Percentiles rank a stretch among this genome's conserved stretches.
Evolutionary conservation across 1,284 basidiomycete species (phyloP).

Genomic region (Heterobasidion irregulare): DNA sequence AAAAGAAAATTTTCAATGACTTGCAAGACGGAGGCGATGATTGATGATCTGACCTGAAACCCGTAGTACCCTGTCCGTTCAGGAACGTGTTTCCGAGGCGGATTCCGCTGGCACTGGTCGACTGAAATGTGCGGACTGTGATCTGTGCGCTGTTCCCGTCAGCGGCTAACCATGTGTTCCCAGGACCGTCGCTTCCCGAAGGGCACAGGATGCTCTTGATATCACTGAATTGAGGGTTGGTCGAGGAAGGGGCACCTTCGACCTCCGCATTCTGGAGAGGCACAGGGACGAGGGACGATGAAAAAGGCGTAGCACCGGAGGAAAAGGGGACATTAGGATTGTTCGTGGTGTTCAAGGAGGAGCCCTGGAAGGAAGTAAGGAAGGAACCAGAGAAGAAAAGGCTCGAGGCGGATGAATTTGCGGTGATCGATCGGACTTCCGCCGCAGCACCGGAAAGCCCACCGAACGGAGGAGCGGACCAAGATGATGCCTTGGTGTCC

Average conservation of each 20-base stretch:
- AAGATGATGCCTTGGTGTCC: constrained; percentile 56
- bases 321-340: constrained; percentile 75
- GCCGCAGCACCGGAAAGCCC: constrained; percentile 70
- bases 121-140: constrained; percentile 68
- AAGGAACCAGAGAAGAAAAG: constrained; percentile 89
- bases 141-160: constrained; percentile 66
- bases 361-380: constrained; percentile 57
- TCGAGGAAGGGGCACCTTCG: constrained; percentile 64
- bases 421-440: constrained; percentile 70
- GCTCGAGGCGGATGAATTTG: constrained; percentile 64
- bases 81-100: constrained; percentile 89
- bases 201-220: constrained; percentile 83
- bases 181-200: constrained; percentile 65
- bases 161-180: constrained; percentile 79
- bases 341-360: constrained; percentile 50
- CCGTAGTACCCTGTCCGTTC: constrained; percentile 71
- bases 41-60: constrained; percentile 61
- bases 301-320: constrained; percentile 74
- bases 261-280: constrained; percentile 64
- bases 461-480: constrained; percentile 75
- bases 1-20: not conserved
- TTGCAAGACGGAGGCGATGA: not conserved
- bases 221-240: constrained; percentile 55
- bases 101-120: constrained; percentile 69
- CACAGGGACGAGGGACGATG: constrained; percentile 86